Percentiles rank a stretch among this genome's conserved stretches.
phyloP scores from a whole-genome alignment of 164 flowering plant genomes.

The Vitis amurensis region DNA sequence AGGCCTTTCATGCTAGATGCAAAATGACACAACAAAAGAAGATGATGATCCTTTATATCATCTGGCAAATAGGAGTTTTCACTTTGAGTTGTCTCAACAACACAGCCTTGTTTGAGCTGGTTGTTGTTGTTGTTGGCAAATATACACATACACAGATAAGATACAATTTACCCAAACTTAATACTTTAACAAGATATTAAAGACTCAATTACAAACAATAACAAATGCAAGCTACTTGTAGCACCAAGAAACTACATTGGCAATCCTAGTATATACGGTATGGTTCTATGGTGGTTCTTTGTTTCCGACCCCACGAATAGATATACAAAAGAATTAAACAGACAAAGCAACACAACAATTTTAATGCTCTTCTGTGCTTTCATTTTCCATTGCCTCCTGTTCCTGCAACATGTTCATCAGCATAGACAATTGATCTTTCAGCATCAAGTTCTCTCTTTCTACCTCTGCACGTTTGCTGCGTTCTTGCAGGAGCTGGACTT shows the following conservation, averaged over 20 bases:
- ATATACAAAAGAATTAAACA: conserved; percentile 26
- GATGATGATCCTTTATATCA: too few relatives aligned
- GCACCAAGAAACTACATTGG: background rate
- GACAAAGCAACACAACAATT: background rate
- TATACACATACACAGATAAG: background rate
- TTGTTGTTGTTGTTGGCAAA: background rate
- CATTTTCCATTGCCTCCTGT: conserved; percentile 42
- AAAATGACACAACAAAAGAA: too few relatives aligned
- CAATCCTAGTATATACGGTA: conserved; percentile 1
- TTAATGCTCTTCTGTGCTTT: conserved; percentile 41
- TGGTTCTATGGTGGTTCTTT: too few relatives aligned
- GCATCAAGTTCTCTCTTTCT: conserved; percentile 73
- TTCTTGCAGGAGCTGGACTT: conserved; percentile 79
- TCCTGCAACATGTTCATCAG: conserved; percentile 89
- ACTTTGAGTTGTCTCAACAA: too few relatives aligned
- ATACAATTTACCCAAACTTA: background rate
- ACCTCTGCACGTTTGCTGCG: conserved; percentile 70
- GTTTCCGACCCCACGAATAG: background rate
- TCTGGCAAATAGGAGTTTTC: too few relatives aligned
- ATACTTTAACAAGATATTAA: background rate
- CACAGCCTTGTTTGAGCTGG: too few relatives aligned
- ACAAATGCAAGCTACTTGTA: background rate
- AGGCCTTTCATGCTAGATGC: too few relatives aligned
- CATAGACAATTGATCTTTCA: conserved; percentile 73
- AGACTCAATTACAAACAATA: background rate